phyloP scores from a whole-genome alignment of 2,329 filamentous ascomycete genomes.

The Atkinsonella hypoxylon region DNA sequence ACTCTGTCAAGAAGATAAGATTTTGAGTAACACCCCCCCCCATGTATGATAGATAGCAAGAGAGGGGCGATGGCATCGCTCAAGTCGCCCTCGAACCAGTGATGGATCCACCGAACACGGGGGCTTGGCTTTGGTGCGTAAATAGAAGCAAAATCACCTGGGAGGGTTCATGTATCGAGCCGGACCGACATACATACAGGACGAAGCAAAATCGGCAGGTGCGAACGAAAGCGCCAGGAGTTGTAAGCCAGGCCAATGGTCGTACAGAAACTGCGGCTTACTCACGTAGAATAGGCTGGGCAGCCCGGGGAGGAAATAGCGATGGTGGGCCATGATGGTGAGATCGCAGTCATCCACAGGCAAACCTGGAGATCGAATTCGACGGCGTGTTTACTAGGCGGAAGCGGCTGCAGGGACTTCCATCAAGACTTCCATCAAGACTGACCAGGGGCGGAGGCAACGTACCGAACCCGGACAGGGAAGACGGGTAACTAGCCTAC shows the following conservation, averaged over 20 bases:
- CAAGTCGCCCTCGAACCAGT: background rate
- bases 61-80: slow-evolving; percentile 1
- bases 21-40: background rate
- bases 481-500: background rate
- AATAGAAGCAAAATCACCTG: background rate
- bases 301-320: background rate
- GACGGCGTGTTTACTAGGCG: background rate
- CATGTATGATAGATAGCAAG: background rate
- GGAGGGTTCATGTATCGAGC: background rate
- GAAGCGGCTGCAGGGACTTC: background rate
- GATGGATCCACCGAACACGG: slow-evolving; percentile 1
- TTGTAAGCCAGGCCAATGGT: background rate
- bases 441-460: background rate
- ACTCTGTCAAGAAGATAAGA: background rate
- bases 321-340: background rate
- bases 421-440: too few relatives aligned
- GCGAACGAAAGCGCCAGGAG: background rate
- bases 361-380: slow-evolving; percentile 6
- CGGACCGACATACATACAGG: background rate
- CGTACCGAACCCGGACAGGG: background rate
- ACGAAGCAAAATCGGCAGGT: background rate
- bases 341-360: slow-evolving; percentile 6
- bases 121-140: background rate
- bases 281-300: background rate
- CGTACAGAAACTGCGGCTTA: background rate